phyloP scores from a whole-genome alignment of 805 yeast species.

The Metschnikowia gelsemii region DNA sequence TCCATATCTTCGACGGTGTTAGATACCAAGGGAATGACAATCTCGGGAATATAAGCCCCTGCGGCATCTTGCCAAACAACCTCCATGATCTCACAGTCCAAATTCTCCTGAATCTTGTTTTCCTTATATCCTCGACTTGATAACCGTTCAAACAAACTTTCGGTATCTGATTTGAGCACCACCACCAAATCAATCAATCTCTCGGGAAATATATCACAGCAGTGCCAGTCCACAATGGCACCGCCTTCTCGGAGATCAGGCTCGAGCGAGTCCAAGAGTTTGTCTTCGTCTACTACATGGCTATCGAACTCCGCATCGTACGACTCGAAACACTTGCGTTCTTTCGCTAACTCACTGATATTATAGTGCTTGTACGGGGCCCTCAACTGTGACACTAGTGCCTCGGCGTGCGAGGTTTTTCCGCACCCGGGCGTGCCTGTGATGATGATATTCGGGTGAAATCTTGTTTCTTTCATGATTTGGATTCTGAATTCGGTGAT shows the following conservation, averaged over 20 bases:
- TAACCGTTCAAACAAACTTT: constrained; percentile 71
- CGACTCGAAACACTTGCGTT: constrained; percentile 73
- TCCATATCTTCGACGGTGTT: constrained; percentile 76
- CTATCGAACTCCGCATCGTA: constrained; percentile 84
- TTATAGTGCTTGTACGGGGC: constrained; percentile 52
- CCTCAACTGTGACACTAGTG: constrained; percentile 50
- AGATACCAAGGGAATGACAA: constrained; percentile 78
- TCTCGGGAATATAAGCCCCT: constrained; percentile 74
- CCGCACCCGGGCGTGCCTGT: constrained; percentile 98
- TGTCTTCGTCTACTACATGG: constrained; percentile 90
- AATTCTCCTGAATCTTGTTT: constrained; percentile 80
- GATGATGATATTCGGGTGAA: constrained; percentile 70
- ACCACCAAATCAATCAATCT: constrained; percentile 88
- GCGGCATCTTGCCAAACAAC: constrained; percentile 82
- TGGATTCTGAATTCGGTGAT: not conserved
- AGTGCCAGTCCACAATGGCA: constrained; percentile 93
- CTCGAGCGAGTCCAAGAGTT: constrained; percentile 76
- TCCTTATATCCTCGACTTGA: constrained; percentile 74
- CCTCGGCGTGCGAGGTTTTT: constrained; percentile 72
- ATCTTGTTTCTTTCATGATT: constrained; percentile 5
- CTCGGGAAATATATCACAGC: constrained; percentile 93
- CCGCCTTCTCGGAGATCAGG: constrained; percentile 83
- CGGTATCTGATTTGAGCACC: constrained; percentile 78
- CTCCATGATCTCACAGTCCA: constrained; percentile 97
- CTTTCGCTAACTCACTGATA: constrained; percentile 80